phyloP scores from a whole-genome alignment of 2,329 filamentous ascomycete species.

The Paraconiothyrium sp. region DNA sequence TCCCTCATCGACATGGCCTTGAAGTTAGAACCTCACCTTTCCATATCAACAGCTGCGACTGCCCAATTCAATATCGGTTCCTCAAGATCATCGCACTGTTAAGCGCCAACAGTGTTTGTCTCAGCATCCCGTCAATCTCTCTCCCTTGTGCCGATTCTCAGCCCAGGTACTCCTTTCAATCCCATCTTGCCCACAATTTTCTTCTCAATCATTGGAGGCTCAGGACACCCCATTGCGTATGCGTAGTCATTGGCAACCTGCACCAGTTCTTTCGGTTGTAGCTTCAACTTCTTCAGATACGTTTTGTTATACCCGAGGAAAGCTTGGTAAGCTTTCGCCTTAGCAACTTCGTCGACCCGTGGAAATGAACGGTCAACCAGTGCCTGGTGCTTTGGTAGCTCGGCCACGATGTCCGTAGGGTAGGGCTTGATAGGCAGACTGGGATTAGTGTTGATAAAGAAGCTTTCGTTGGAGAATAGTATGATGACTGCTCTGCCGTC shows the following conservation, averaged over 20 bases:
- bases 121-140: slow-evolving; percentile 11
- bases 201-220: slow-evolving; percentile 58
- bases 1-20: background rate
- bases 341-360: slow-evolving; percentile 52
- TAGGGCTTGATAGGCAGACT: slow-evolving; percentile 62
- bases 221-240: slow-evolving; percentile 54
- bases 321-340: slow-evolving; percentile 57
- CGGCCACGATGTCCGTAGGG: slow-evolving; percentile 52
- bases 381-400: slow-evolving; percentile 42
- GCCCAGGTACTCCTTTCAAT: slow-evolving; percentile 55
- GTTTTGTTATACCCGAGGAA: slow-evolving; percentile 60
- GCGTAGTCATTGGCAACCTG: slow-evolving; percentile 56
- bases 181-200: slow-evolving; percentile 59
- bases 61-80: background rate
- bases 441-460: slow-evolving; percentile 60
- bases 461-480: slow-evolving; percentile 62
- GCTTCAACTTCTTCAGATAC: slow-evolving; percentile 54
- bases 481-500: slow-evolving; percentile 64
- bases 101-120: background rate
- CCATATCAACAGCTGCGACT: background rate
- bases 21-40: background rate
- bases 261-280: slow-evolving; percentile 53
- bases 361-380: slow-evolving; percentile 47
- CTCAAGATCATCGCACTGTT: background rate
- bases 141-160: slow-evolving; percentile 43